Base-by-base conservation (phyloP, 768 basidiomycete species). In the Termitomyces sp. region DNA sequence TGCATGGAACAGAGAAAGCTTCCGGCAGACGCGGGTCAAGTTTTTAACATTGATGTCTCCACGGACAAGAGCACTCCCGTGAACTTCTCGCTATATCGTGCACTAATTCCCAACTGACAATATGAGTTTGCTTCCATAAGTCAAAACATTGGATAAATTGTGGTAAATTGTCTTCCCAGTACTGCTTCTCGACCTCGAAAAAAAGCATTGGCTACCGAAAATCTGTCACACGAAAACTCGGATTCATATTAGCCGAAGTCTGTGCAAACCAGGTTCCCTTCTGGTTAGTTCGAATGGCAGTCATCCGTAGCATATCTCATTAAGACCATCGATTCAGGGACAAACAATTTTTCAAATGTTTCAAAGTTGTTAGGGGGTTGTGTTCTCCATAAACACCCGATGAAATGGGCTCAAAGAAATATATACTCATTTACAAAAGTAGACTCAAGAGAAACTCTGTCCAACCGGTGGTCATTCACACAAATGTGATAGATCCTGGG, bases 21-120 rank as follows among this genome's bases (percentile, higher is more conserved):
- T 57, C 61, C 57, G 52, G 61, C 42, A 54, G 50, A 32, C 52
- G 48, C 54, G 46, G 45, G 50, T 46, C 54, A 60, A 45, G n/a
- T 31, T 60, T 56, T 58, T 54, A 57, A 56, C 56, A 43, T 61
- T 55, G 56, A 56, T 58, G 45, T 57, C 50, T 61, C 62, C 60
- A 60, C 60, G 53, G 54, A 48, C 53, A 47, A 54, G 54, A 60
- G 59, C 48, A 40, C 13, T 7, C 54, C 32, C 59, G 52, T 56
- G 56, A 33, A 27, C 51, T 56, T 49, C 47, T 36, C 47, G 32
- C 46, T 22, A 36, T 16, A 35, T 47, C 47, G 47, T 48, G 33
- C 47, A 48, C 23, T n/a, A 31, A 53, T 63, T 55, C 63, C 54
- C 58, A 57, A 49, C 54, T 52, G 31, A 20, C 20, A 20, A 47